Base-by-base conservation (phyloP, 2,329 filamentous ascomycete genomes). In the Dactylella cylindrospora region DNA sequence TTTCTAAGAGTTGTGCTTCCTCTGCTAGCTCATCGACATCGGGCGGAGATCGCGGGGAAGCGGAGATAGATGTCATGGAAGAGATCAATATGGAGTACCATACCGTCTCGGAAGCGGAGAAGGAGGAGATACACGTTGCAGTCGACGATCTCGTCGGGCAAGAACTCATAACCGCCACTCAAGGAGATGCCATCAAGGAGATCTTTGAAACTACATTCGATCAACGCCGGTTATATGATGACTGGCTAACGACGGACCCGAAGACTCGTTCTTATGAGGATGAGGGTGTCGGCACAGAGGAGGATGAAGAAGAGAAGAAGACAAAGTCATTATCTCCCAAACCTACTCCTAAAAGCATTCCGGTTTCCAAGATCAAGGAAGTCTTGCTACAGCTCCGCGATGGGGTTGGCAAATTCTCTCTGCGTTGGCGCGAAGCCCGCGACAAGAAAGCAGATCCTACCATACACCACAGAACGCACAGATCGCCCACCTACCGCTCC, bases 341-440 rank as follows among this genome's bases (percentile, higher is more conserved):
- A 15, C 32, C 47, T 8, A 12, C 38, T 5, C 3, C 29, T 3
- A 61, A 49, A 17, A 6, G 17, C 9, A 31, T 61, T 22, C 39
- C 47, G 3, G 12, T 52, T 17, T 26, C 36, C 12, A 61, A 53
- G 25, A 17, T 47, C 1, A 53, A 61, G 15, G 47, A 52, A n/a
- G 47, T 41, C 5, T 22, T 61, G 15, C 31, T 61, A 5, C 35
- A 33, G 17, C 22, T 61, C 5, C 47, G 55, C n/a, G 41, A 40
- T 7, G 55, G 47, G 7, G 55, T 61, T 12, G 55, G 55, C 17
- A 61, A 61, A 40, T 61, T 61, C 28, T 46, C 55, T 12, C 23
- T 61, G 7, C 38, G 55, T 3, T 29, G 52, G 3, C 50, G 44
- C 15, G 55, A 61, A 23, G 55, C 40, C 19, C 55, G 50, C n/a